phyloP scores from a whole-genome alignment of 371 early-diverging fungal species.

The Coelomomyces lativittatus region DNA sequence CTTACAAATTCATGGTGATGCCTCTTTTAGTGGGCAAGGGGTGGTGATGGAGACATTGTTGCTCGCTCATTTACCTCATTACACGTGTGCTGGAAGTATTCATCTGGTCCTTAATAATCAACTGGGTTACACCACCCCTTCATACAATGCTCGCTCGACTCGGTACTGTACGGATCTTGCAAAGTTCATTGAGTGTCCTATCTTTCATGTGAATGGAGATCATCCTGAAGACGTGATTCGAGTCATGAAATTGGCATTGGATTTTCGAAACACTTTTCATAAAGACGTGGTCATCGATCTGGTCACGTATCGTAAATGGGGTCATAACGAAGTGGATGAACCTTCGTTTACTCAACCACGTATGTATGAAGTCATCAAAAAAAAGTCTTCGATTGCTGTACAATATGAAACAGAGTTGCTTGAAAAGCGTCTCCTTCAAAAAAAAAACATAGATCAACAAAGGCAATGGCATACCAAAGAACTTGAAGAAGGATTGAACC shows the following conservation, averaged over 20 bases:
- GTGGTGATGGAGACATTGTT: conserved; percentile 86
- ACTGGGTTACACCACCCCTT: conserved; percentile 86
- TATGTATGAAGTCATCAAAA: conserved; percentile 82
- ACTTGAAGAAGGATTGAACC: conserved; percentile 42
- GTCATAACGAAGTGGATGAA: conserved; percentile 93
- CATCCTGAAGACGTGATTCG: conserved; percentile 76
- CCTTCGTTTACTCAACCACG: conserved; percentile 88
- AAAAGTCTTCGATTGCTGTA: conserved; percentile 58
- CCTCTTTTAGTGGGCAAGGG: conserved; percentile 73
- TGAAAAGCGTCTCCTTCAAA: conserved; percentile 9
- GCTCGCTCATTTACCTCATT: conserved; percentile 77
- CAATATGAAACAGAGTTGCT: conserved; percentile 55
- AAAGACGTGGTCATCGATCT: conserved; percentile 77
- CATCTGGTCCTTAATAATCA: conserved; percentile 95
- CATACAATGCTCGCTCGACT: conserved; percentile 74
- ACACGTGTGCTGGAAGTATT: conserved; percentile 74
- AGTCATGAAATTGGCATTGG: conserved; percentile 66
- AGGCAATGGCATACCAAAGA: conserved; percentile 26
- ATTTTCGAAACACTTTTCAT: conserved; percentile 74
- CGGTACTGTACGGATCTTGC: conserved; percentile 79
- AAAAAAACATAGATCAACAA: conserved; percentile 24
- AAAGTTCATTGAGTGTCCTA: conserved; percentile 83
- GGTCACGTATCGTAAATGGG: conserved; percentile 82
- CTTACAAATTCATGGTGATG: conserved; percentile 87
- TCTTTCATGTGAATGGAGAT: conserved; percentile 91